Base-by-base conservation (phyloP, 1,284 basidiomycete genomes). In the Leccinum angustisporum region DNA sequence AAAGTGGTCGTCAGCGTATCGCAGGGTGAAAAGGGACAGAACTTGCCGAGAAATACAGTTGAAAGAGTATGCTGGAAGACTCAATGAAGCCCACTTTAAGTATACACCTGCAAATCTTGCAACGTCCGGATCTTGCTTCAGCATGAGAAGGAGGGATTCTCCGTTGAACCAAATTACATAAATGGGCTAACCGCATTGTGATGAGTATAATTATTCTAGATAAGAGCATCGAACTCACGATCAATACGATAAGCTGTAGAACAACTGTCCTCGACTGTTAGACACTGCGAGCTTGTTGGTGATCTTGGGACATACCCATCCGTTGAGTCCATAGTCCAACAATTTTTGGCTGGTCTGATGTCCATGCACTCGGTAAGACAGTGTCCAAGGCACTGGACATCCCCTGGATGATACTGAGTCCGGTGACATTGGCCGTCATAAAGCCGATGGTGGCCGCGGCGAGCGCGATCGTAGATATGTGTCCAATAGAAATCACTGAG, bases 321-420 rank as follows among this genome's bases (percentile, higher is more conserved):
- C 95, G 81, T 74, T 96, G 94, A 9, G 91, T 80, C 95, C 95
- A 97, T 1, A 97, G 80, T 4, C 95, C 95, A 30, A 98, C 94
- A 1, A 94, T 81, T 10, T 88, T 80, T 0, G 94, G 95, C 48
- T 91, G 85, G 2, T 85, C 76, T 10, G 92, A 93, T 0, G 95
- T 95, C 91, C 94, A 98, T 2, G 95, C 94, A 25, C 91, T 85
- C 0, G 95, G 95, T 0, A 98, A 83, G 69, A 97, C 83, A 0
- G 95, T 95, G 70, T 98, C 95, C 31, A 98, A 82, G 0, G 93
- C 90, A 61, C 88, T 91, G 14, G 88, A 81, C 68, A 97, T 87
- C 11, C 95, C 95, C 68, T 92, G 90, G n/a, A 95, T 82, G 65
- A 95, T 87, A 63, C 90, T 86, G 65, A 84, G 83, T 14, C 83